Conservation (phyloP, 257 asterid species). For the Solanum gracilifrons region DNA sequence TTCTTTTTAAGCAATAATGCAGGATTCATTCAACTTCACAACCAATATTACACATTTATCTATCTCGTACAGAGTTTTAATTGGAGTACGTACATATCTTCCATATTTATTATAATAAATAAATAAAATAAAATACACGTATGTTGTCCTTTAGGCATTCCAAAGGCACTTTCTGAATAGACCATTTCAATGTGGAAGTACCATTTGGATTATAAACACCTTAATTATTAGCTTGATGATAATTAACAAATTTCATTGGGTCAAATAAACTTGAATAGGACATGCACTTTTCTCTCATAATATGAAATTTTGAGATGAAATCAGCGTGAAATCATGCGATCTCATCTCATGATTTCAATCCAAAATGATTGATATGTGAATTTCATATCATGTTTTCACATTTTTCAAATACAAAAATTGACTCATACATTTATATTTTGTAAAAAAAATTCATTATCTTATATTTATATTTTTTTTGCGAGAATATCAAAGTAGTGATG, state of each 20-base stretch:
- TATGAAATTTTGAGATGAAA: no score
- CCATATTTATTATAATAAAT: not conserved
- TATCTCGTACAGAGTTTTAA: slow-evolving; percentile 20
- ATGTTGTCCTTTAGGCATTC: not conserved
- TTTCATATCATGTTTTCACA: not conserved
- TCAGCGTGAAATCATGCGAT: no score
- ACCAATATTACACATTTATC: slow-evolving; percentile 8
- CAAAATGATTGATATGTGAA: not conserved
- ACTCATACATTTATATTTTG: no score
- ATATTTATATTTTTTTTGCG: no score
- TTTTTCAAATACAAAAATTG: no score
- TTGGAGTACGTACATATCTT: not conserved
- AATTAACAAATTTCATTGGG: not conserved
- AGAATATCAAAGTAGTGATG: not conserved
- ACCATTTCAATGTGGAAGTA: not conserved
- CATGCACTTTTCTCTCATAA: no score
- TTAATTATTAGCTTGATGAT: not conserved
- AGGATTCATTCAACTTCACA: slow-evolving; percentile 2
- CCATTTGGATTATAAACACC: not conserved
- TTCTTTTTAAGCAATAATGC: slow-evolving; percentile 40
- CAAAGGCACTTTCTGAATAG: not conserved
- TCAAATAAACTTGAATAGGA: not conserved
- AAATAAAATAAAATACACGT: not conserved
- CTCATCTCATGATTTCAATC: not conserved
- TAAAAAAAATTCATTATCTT: no score